Percentiles rank a stretch among this genome's conserved stretches.
These are phyloP conservation scores for Candida rishiriensis DNA, from an alignment of 805 yeast genomes.

Conservation along the genomic window DNA sequence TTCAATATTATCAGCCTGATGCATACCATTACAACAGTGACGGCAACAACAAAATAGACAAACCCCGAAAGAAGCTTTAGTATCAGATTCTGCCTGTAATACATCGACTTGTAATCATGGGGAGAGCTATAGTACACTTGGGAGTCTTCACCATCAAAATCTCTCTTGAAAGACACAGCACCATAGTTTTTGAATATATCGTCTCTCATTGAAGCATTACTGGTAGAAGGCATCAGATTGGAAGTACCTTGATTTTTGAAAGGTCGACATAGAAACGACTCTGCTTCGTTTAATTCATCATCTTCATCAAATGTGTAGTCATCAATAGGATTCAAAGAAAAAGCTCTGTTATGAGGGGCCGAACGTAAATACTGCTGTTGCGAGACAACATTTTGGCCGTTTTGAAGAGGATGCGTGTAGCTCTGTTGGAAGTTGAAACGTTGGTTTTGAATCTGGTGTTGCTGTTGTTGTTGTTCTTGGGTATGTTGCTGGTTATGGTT, in stretches of 20 bases:
- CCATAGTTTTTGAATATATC: conserved; percentile 11
- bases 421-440: background rate
- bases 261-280: conserved; percentile 19
- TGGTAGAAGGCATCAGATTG: background rate
- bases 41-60: conserved; percentile 12
- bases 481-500: background rate
- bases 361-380: conserved; percentile 1
- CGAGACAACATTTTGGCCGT: too few species aligned
- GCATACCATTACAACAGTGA: conserved; percentile 5
- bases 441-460: background rate
- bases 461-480: background rate
- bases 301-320: conserved; percentile 18
- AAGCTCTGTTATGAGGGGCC: conserved; percentile 2
- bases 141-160: conserved; percentile 11
- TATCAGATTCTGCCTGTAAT: conserved; percentile 22
- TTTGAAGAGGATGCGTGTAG: too few species aligned
- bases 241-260: conserved; percentile 1
- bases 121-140: conserved; percentile 26
- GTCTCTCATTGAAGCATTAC: background rate
- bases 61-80: conserved; percentile 13
- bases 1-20: conserved; percentile 22
- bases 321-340: conserved; percentile 13
- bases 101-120: conserved; percentile 28
- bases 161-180: conserved; percentile 10
- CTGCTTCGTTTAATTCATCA: conserved; percentile 22